phyloP scores from a whole-genome alignment of 805 yeast genomes.

The Yarrowia alimentaria region DNA sequence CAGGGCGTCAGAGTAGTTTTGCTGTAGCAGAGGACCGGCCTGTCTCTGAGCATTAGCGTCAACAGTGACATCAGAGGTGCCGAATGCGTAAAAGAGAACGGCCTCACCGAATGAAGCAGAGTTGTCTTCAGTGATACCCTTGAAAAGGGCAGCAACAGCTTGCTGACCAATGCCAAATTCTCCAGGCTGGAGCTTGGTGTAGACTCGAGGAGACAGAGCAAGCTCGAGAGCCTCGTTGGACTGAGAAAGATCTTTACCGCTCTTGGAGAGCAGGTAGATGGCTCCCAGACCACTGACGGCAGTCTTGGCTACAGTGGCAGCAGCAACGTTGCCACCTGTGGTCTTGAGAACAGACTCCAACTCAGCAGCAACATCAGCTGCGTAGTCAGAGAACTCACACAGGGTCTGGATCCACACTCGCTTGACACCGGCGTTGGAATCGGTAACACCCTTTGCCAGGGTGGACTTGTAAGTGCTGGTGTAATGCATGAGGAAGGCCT shows the following conservation, averaged over 20 bases:
- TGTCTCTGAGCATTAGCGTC: constrained; percentile 1
- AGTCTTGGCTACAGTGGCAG: constrained; percentile 3
- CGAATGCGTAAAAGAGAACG: constrained; percentile 8
- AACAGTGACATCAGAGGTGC: constrained; percentile 2
- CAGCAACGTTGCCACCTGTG: too few relatives aligned
- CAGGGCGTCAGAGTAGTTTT: background rate
- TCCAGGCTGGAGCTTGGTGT: constrained; percentile 4
- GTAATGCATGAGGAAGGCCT: constrained; percentile 4
- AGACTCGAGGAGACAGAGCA: constrained; percentile 18
- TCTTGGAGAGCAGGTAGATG: background rate
- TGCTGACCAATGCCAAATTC: constrained; percentile 7
- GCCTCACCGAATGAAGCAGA: background rate
- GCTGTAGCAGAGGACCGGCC: constrained; percentile 1
- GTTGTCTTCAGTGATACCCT: background rate
- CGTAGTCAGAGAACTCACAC: constrained; percentile 1
- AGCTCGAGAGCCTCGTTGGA: constrained; percentile 10
- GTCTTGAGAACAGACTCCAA: constrained; percentile 1
- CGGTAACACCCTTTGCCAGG: constrained; percentile 2
- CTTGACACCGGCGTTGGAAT: constrained; percentile 2
- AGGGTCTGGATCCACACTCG: constrained; percentile 7
- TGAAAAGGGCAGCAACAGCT: constrained; percentile 1
- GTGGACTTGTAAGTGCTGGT: constrained; percentile 1
- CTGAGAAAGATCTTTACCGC: background rate
- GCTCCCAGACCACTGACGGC: constrained; percentile 20
- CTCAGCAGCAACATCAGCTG: background rate